Evolutionary conservation across 179 eudicot species (phyloP).

Genomic region (Silene noctiflora): DNA sequence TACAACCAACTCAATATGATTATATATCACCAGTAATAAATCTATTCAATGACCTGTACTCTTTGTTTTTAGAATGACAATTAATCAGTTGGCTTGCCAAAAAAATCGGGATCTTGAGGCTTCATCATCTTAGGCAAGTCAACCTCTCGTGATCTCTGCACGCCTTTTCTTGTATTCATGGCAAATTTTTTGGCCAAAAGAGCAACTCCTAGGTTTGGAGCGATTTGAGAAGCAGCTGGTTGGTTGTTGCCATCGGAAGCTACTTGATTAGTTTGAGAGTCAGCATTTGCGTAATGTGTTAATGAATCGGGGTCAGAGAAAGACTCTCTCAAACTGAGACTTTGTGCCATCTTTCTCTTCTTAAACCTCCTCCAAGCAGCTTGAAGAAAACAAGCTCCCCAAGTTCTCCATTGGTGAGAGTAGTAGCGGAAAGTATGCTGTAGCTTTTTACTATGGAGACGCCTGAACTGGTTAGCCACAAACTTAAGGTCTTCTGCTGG

Average conservation of each 20-base stretch:
- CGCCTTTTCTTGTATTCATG: conserved; percentile 52
- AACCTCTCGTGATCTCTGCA: conserved; percentile 41
- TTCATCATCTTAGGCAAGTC: conserved; percentile 50
- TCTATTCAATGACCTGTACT: neutral
- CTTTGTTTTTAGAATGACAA: neutral
- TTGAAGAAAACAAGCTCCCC: conserved; percentile 81
- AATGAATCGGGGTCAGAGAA: conserved; percentile 34
- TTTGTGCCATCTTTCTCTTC: conserved; percentile 46
- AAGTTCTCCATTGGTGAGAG: conserved; percentile 80
- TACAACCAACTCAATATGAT: conserved; percentile 18
- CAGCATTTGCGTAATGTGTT: conserved; percentile 20
- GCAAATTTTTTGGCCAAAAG: conserved; percentile 46
- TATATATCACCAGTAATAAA: conserved; percentile 6
- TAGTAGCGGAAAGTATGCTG: conserved; percentile 76
- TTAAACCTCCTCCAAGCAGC: conserved; percentile 69
- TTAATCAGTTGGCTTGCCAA: conserved; percentile 28
- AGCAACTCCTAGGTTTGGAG: conserved; percentile 32
- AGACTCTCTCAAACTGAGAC: conserved; percentile 39
- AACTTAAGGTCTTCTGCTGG: conserved; percentile 73
- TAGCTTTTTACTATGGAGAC: conserved; percentile 72
- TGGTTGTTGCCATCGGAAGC: conserved; percentile 14
- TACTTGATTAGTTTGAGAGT: conserved; percentile 20
- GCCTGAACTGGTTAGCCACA: conserved; percentile 76
- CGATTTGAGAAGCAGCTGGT: conserved; percentile 30
- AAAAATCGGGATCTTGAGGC: conserved; percentile 36